Evolutionary conservation across 169 alveolate genomes (phyloP), one percentile per base, ranked within the genome.

Genomic region (Cryptosporidium meleagridis): DNA sequence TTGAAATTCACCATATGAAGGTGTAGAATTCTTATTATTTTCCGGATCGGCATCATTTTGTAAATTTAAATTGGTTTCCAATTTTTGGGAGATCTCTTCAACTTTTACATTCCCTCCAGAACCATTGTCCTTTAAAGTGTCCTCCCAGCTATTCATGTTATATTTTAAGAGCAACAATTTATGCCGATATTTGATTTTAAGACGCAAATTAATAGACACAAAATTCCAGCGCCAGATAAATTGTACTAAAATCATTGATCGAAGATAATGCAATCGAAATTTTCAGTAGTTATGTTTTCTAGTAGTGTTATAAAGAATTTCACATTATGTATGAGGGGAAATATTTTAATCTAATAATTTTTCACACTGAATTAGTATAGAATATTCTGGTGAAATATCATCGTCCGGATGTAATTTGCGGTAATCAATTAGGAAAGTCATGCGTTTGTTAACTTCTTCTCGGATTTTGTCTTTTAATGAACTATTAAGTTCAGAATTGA

Each of bases 351-450:
- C 39, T 55, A 73, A 52, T 29, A 73, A 29, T 14, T 55, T 52
- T 12, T 44, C 31, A 62, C 75, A 80, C 29, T 62, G 37, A 37
- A 26, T 7, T 3, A 80, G 62, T 16, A 26, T 37, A 9, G 55
- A 16, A 41, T n/a, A 14, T 80, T 80, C 89, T 37, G 89, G 89
- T 31, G 89, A 80, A 18, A 65, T 23, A 37, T 80, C 89, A 31
- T 80, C 89, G 9, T 80, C 33, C 0, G 89, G 89, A 62, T 21
- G 41, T 5, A 26, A 2, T 29, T 39, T 80, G 7, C 35, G 7
- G 48, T 80, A 80, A 7, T 80, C 29, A 29, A 73, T 14, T 45
- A 80, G 51, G 26, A 80, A 80, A 39, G 6, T 26, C 62, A 37
- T 35, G 16, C 89, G 59, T 16, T 33, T n/a, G n/a, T 26, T 31